Base-by-base conservation (phyloP, 495 filamentous ascomycete genomes). In the Aspergillus baeticus region DNA sequence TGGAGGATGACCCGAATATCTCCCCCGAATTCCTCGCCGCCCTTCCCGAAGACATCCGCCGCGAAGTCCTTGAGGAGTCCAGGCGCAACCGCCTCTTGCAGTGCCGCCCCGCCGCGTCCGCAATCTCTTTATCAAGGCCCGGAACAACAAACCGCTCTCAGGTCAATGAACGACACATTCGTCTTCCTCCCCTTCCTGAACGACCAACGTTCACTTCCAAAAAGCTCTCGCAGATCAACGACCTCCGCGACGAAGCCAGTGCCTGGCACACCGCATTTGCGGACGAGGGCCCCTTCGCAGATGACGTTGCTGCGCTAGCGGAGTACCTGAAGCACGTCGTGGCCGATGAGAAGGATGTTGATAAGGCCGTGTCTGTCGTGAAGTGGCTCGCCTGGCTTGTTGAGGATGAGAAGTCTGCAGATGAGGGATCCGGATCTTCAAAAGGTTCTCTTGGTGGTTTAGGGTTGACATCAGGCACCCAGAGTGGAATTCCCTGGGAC, bases 11-110 rank as follows among this genome's bases (percentile, higher is more conserved):
- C 15, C 43, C 49, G 22, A 15, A 45, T 68, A 38, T 89, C 6
- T 89, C 91, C 44, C 73, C 78, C 0, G 84, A 84, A 6, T 92
- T 94, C 70, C 84, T 96, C 31, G 83, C 87, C 11, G 91, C 90
- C 18, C 74, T 96, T 0, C 92, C 92, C 0, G 85, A 88, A 51
- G 89, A 96, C 48, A 81, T 96, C 45, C 84, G 90, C 33, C 69
- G 69, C 18, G 92, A 96, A 73, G 78, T 96, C 13, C 67, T 96
- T 8, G 84, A 79, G 6, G 86, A 96, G 61, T 84, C 90, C 54
- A 77, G 78, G 10, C 83, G 84, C 14, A 71, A 77, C 0, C 82
- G 78, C 10, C 73, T 85, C 10, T 65, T 77, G 20, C 77, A 78
- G 35, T 71, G 67, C 5, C 31, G 59, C 42, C 66, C 52, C 23